Base-by-base conservation (phyloP, 1,284 basidiomycete species). In the Inonotus obliquus region DNA sequence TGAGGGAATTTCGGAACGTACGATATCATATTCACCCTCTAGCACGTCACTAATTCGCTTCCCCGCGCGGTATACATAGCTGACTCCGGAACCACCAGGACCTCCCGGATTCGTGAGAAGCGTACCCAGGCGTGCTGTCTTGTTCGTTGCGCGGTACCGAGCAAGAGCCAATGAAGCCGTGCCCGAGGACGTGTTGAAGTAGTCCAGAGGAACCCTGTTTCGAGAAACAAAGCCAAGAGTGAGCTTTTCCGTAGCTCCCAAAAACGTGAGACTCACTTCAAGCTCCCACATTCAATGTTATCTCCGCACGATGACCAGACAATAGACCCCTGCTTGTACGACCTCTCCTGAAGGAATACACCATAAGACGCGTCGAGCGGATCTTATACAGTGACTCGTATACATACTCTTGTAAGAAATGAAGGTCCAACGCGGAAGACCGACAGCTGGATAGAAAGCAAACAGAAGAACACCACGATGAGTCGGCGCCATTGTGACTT, bases 41-140 rank as follows among this genome's bases (percentile, higher is more conserved):
- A 69, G 48, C 2, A 69, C 35, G n/a, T 66, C 65, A 19, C 67
- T 69, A 23, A 70, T 59, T 39, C 60, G 56, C 25, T 64, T 64
- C 13, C 66, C 68, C 19, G 68, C 67, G n/a, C 68, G 67, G 59
- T 68, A 69, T 17, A 70, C 52, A 59, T 67, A 70, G 25, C 60
- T 65, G 32, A 70, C 59, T 3, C 69, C 69, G 45, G 65, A 66
- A n/a, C 66, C 66, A 13, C 66, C 66, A 27, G 66, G 66, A 0
- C 66, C 66, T 32, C 66, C 66, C 7, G 66, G 66, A 49, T 67
- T 67, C 21, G 66, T 63, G 23, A 67, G 59, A 17, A 67, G 53
- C 13, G 65, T 66, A 32, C 66, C 66, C 7, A 64, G 35, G 17
- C 65, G 57, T 4, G 37, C 62, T 1, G 64, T 66, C 52, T 60